These are phyloP conservation scores for Ceratocystis albifundus DNA, from an alignment of 2,329 filamentous ascomycete genomes.

Conservation along the genomic window DNA sequence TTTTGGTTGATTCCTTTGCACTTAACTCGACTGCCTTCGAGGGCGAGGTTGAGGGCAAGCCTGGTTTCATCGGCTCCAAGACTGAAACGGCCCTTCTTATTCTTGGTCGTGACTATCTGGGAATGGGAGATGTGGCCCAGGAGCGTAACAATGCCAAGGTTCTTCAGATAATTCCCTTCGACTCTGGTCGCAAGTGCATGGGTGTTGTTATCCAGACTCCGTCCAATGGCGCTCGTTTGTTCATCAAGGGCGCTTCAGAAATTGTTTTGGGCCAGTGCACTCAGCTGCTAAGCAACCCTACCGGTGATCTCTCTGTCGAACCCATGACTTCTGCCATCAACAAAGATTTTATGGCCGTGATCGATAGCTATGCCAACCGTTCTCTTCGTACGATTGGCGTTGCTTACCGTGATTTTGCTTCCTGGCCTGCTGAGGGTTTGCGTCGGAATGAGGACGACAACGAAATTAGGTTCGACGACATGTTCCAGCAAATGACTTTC, in stretches of 20 bases:
- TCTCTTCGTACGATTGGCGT: constrained; percentile 78
- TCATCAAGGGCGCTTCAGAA: constrained; percentile 54
- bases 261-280: constrained; percentile 49
- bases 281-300: constrained; percentile 40
- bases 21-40: constrained; percentile 67
- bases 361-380: constrained; percentile 64
- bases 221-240: constrained; percentile 43
- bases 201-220: constrained; percentile 45
- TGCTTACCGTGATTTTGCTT: constrained; percentile 70
- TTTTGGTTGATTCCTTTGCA: constrained; percentile 49
- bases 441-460: constrained; percentile 44
- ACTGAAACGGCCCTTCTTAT: constrained; percentile 65
- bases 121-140: constrained; percentile 53
- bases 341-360: constrained; percentile 51
- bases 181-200: constrained; percentile 65
- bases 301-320: constrained; percentile 34
- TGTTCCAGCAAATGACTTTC: constrained; percentile 57
- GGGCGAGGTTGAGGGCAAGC: constrained; percentile 54
- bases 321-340: constrained; percentile 43
- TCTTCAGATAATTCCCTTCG: constrained; percentile 61
- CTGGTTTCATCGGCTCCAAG: constrained; percentile 63
- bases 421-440: constrained; percentile 64
- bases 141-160: constrained; percentile 49
- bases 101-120: constrained; percentile 54
- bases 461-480: constrained; percentile 52